These are phyloP conservation scores for Ophiostoma angusticollis DNA, from an alignment of 2,329 filamentous ascomycete genomes.

Conservation along the genomic window DNA sequence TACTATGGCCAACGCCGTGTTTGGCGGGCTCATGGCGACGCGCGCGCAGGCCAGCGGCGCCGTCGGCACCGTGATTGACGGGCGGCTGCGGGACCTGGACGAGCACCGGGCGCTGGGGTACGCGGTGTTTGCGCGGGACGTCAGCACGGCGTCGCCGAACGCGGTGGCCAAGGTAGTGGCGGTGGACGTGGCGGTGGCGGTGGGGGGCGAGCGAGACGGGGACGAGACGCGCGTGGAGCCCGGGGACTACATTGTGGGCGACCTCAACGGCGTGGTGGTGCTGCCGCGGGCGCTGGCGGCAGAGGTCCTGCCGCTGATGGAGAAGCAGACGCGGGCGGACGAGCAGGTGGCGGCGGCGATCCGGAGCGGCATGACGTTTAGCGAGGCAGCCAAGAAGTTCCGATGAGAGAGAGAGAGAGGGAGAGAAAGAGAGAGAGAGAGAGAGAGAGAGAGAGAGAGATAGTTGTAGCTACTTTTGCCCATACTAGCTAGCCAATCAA, in stretches of 20 bases:
- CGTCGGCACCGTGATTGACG: slow-evolving; percentile 38
- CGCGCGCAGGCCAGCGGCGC: slow-evolving; percentile 32
- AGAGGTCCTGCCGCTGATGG: slow-evolving; percentile 28
- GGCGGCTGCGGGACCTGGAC: slow-evolving; percentile 37
- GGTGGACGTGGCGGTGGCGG: slow-evolving; percentile 27
- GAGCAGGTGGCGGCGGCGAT: slow-evolving; percentile 28
- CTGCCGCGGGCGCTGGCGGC: slow-evolving; percentile 27
- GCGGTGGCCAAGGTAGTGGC: slow-evolving; percentile 29
- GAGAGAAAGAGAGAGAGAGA: not conserved
- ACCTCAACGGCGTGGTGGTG: slow-evolving; percentile 33
- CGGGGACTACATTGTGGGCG: slow-evolving; percentile 32
- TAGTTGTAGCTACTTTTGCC: too few relatives aligned
- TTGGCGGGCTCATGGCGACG: slow-evolving; percentile 40
- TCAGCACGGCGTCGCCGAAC: slow-evolving; percentile 31
- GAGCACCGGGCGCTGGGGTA: slow-evolving; percentile 37
- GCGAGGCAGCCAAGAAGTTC: slow-evolving; percentile 31
- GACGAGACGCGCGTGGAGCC: slow-evolving; percentile 27
- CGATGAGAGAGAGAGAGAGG: slow-evolving; percentile 1
- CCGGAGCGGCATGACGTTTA: slow-evolving; percentile 29
- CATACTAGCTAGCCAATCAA: not conserved
- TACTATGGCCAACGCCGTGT: slow-evolving; percentile 39
- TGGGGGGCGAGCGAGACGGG: slow-evolving; percentile 25
- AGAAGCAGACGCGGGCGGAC: slow-evolving; percentile 29
- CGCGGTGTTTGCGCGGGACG: slow-evolving; percentile 32
- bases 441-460: not conserved